Percentiles rank a stretch among this genome's conserved stretches.
Evolutionary conservation across 2,329 filamentous ascomycete genomes (phyloP).

Genomic region (Sclerotinia minor): DNA sequence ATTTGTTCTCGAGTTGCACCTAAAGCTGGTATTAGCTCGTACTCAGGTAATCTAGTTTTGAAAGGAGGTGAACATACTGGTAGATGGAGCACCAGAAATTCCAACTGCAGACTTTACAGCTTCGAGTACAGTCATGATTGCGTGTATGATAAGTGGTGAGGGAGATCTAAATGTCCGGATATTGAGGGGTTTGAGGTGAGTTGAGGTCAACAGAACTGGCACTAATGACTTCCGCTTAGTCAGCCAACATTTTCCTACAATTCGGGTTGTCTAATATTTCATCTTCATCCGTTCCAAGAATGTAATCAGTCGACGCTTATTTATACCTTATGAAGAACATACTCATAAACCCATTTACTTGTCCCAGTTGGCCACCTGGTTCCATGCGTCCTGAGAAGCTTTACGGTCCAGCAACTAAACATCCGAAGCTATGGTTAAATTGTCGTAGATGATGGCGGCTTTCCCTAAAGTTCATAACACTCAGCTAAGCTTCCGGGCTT

Average conservation of each 20-base stretch:
- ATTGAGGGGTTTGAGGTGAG: slow-evolving; percentile 14
- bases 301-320: too few relatives aligned
- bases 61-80: slow-evolving; percentile 31
- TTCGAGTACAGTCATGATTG: slow-evolving; percentile 49
- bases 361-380: too few relatives aligned
- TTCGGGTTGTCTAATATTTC: not conserved
- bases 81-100: slow-evolving; percentile 41
- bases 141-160: slow-evolving; percentile 2
- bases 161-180: not conserved
- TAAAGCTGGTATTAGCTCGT: slow-evolving; percentile 42
- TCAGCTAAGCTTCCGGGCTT: too few relatives aligned
- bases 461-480: not conserved
- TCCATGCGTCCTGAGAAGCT: not conserved
- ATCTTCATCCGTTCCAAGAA: too few relatives aligned
- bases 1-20: slow-evolving; percentile 86
- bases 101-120: slow-evolving; percentile 51
- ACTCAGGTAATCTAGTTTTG: not conserved
- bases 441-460: not conserved
- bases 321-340: too few relatives aligned
- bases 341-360: too few relatives aligned
- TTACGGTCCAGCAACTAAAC: too few relatives aligned
- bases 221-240: slow-evolving; percentile 18
- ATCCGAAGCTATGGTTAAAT: not conserved
- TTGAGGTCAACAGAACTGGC: slow-evolving; percentile 1
- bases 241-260: not conserved